Conservation (phyloP, 2,329 filamentous ascomycete genomes). For the Cordyceps cicadae region DNA sequence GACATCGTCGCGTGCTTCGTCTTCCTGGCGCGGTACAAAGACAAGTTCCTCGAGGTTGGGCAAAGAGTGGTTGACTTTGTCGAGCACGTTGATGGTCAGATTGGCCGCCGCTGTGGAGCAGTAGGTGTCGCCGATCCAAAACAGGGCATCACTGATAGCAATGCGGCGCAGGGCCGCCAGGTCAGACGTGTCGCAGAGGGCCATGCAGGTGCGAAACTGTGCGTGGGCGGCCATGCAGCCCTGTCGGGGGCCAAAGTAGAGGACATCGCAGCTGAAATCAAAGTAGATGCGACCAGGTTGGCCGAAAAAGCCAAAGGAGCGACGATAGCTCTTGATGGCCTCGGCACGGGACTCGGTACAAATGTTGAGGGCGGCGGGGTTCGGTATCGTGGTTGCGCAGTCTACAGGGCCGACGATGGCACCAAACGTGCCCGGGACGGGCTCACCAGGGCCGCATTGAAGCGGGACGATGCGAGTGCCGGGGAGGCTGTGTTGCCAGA, state of each 20-base stretch:
- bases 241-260: constrained; percentile 38
- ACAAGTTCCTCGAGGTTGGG: constrained; percentile 33
- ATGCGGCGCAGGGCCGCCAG: constrained; percentile 33
- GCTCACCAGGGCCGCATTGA: constrained; percentile 25
- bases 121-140: constrained; percentile 29
- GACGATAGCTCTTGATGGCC: constrained; percentile 32
- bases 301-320: constrained; percentile 34
- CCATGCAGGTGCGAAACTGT: constrained; percentile 37
- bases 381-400: constrained; percentile 33
- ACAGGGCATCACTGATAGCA: constrained; percentile 38
- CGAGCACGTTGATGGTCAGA: constrained; percentile 32
- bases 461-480: constrained; percentile 35
- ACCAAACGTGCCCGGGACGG: not conserved
- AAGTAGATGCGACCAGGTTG: constrained; percentile 35
- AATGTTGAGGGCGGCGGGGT: constrained; percentile 37
- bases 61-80: constrained; percentile 30
- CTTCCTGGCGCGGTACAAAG: constrained; percentile 34
- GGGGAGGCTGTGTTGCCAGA: constrained; percentile 39
- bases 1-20: constrained; percentile 22
- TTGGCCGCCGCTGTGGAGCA: constrained; percentile 31
- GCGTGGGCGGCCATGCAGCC: constrained; percentile 38
- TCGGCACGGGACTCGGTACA: constrained; percentile 39
- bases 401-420: constrained; percentile 17
- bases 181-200: constrained; percentile 33
- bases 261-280: constrained; percentile 32